Conservation (phyloP, 306 rosid genomes). For the Adenanthera pavonina region DNA sequence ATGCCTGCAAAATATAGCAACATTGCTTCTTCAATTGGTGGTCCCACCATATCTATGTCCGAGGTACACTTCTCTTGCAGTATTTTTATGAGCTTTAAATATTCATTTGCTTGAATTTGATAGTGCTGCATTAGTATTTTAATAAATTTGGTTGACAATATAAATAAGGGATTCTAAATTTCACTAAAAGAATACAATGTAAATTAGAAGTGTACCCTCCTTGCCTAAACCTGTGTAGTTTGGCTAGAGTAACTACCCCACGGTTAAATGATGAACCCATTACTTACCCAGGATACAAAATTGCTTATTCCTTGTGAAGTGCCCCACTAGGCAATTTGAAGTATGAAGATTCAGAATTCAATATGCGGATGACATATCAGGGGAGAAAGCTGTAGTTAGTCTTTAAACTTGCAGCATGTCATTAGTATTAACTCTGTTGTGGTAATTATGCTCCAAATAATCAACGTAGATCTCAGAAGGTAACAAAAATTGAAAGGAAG, state of each 20-base stretch:
- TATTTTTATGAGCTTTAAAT: background rate
- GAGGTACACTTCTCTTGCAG: constrained; percentile 64
- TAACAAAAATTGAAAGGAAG: background rate
- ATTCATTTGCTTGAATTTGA: background rate
- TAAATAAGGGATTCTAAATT: constrained; percentile 10
- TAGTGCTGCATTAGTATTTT: background rate
- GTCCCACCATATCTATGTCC: constrained; percentile 81
- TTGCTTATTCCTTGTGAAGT: background rate
- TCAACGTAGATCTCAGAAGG: background rate
- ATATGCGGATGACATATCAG: background rate
- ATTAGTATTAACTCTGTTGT: background rate
- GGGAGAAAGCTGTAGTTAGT: background rate
- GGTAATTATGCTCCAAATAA: background rate
- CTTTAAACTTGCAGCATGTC: background rate
- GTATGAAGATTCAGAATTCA: background rate
- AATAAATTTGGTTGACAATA: constrained; percentile 10
- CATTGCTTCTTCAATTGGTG: constrained; percentile 80
- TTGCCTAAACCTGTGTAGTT: background rate
- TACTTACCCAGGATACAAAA: background rate
- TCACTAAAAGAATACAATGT: background rate
- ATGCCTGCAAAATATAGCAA: constrained; percentile 81
- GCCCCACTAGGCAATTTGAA: background rate
- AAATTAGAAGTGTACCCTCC: background rate
- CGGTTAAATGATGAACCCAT: background rate
- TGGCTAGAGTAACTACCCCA: background rate